Conservation (phyloP, 208 protist genomes). For the Trypanosoma lewisi region DNA sequence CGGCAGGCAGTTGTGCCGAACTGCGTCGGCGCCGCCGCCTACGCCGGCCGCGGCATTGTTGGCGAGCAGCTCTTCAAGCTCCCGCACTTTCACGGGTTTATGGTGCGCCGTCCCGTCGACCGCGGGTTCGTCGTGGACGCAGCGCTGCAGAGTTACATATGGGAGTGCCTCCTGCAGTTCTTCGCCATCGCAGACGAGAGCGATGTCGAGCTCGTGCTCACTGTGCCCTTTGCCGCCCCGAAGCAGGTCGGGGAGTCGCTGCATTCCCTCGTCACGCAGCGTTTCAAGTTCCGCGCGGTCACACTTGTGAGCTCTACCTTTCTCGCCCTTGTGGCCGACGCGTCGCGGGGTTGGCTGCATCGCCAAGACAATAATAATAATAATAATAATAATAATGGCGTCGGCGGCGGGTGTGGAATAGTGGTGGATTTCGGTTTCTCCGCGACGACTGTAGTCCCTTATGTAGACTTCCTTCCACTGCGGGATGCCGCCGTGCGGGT, state of each 20-base stretch:
- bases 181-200: slow-evolving; percentile 65
- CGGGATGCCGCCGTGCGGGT: slow-evolving; percentile 52
- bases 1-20: slow-evolving; percentile 47
- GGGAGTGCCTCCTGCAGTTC: slow-evolving; percentile 73
- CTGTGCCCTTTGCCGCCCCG: slow-evolving; percentile 58
- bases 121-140: slow-evolving; percentile 77
- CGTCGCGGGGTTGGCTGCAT: slow-evolving; percentile 16
- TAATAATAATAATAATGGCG: background rate
- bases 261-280: slow-evolving; percentile 47
- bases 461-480: slow-evolving; percentile 69
- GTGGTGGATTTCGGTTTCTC: slow-evolving; percentile 84
- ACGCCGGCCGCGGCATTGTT: slow-evolving; percentile 66
- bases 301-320: slow-evolving; percentile 70
- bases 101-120: slow-evolving; percentile 78
- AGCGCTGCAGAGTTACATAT: slow-evolving; percentile 60
- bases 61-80: slow-evolving; percentile 59
- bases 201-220: slow-evolving; percentile 65
- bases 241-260: slow-evolving; percentile 51
- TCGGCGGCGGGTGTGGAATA: slow-evolving; percentile 31
- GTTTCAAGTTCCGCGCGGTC: slow-evolving; percentile 64
- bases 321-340: slow-evolving; percentile 43
- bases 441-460: slow-evolving; percentile 65
- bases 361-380: background rate
- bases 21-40: slow-evolving; percentile 60
- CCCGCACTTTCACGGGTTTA: slow-evolving; percentile 76